These are phyloP conservation scores for Protomyces lactucae-debilis DNA, from an alignment of 1,139 yeast species.

Conservation along the genomic window DNA sequence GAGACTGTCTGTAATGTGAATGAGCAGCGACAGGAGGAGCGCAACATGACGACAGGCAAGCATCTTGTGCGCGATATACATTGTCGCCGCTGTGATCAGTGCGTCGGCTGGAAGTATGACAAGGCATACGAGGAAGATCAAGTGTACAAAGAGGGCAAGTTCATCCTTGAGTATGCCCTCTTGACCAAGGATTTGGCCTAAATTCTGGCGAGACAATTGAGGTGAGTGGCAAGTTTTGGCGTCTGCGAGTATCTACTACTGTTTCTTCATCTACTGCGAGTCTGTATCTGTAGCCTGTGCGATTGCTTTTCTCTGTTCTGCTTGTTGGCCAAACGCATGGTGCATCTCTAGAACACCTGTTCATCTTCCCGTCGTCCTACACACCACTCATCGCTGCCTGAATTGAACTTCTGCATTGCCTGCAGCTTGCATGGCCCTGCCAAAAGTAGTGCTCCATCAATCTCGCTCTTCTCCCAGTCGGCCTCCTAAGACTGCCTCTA, in stretches of 20 bases:
- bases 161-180: constrained; percentile 55
- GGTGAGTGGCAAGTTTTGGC: neutral
- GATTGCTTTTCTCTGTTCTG: too few species aligned
- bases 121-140: constrained; percentile 54
- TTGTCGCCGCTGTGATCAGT: constrained; percentile 61
- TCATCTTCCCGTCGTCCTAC: too few species aligned
- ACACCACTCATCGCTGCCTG: too few species aligned
- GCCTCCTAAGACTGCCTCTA: neutral
- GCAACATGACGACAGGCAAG: constrained; percentile 64
- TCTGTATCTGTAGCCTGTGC: too few species aligned
- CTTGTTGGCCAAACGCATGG: too few species aligned
- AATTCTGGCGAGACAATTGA: neutral
- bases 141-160: constrained; percentile 72
- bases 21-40: constrained; percentile 38
- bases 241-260: neutral
- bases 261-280: too few species aligned
- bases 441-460: neutral
- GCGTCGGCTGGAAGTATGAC: constrained; percentile 75
- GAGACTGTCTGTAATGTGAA: constrained; percentile 43
- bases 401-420: too few species aligned
- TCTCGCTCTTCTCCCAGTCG: neutral
- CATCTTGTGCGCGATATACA: constrained; percentile 59
- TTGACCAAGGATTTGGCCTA: constrained; percentile 17
- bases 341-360: too few species aligned
- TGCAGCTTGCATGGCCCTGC: neutral